A percentile compares a stretch with the other conserved stretches of the same genome.
phyloP scores from a whole-genome alignment of 805 yeast species.

The baker's yeast (Saccharomyces cerevisiae) region DNA sequence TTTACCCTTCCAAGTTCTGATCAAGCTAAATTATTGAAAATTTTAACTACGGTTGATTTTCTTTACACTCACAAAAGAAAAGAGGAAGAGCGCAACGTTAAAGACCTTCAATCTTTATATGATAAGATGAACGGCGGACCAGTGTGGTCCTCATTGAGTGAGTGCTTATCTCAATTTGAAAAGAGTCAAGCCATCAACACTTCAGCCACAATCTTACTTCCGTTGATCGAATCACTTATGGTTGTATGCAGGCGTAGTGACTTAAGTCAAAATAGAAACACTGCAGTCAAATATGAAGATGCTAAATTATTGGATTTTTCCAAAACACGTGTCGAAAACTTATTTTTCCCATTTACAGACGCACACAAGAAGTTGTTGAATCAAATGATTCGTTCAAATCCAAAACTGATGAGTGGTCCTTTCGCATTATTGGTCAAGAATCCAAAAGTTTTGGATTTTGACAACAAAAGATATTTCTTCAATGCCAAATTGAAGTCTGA shows the following conservation, averaged over 20 bases:
- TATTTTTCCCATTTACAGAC: slow-evolving; percentile 81
- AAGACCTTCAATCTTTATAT: slow-evolving; percentile 53
- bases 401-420: slow-evolving; percentile 92
- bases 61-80: slow-evolving; percentile 43
- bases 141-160: slow-evolving; percentile 80
- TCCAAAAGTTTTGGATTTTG: slow-evolving; percentile 86
- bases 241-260: slow-evolving; percentile 88
- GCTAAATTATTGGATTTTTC: slow-evolving; percentile 57
- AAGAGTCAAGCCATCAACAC: slow-evolving; percentile 47
- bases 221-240: slow-evolving; percentile 86
- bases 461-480: slow-evolving; percentile 82
- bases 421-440: slow-evolving; percentile 81
- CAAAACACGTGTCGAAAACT: slow-evolving; percentile 64
- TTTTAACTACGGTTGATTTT: slow-evolving; percentile 81
- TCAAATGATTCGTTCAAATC: slow-evolving; percentile 84
- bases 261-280: slow-evolving; percentile 36
- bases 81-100: slow-evolving; percentile 26
- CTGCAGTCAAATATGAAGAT: slow-evolving; percentile 48
- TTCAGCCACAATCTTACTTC: slow-evolving; percentile 73
- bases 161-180: slow-evolving; percentile 56
- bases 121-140: slow-evolving; percentile 61
- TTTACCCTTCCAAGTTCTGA: slow-evolving; percentile 77
- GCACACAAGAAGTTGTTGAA: slow-evolving; percentile 81
- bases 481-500: slow-evolving; percentile 59
- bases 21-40: slow-evolving; percentile 80